These are phyloP conservation scores for Tulasnella calospora DNA, from an alignment of 768 basidiomycete genomes.

Conservation along the genomic window DNA sequence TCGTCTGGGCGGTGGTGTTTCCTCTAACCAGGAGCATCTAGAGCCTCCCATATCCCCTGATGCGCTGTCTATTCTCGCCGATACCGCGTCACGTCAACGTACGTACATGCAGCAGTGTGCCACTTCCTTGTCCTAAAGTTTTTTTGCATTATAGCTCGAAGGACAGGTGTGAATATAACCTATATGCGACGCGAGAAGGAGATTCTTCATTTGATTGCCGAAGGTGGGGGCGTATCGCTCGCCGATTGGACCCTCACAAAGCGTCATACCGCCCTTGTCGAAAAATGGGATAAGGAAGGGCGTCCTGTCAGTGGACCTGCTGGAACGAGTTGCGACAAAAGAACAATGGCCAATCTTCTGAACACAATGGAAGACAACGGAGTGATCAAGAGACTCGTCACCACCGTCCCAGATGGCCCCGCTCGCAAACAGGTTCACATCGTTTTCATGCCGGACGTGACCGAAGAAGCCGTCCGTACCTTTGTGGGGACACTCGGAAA, in stretches of 20 bases:
- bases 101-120: not conserved
- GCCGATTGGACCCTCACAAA: slow-evolving; percentile 67
- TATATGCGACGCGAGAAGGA: slow-evolving; percentile 78
- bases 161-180: slow-evolving; percentile 52
- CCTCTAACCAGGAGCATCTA: not conserved
- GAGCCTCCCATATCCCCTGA: not conserved
- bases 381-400: slow-evolving; percentile 65
- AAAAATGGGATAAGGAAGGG: slow-evolving; percentile 51
- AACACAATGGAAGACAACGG: slow-evolving; percentile 59
- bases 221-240: slow-evolving; percentile 57
- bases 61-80: not conserved
- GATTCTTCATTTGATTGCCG: slow-evolving; percentile 59
- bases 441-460: slow-evolving; percentile 57
- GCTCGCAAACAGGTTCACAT: slow-evolving; percentile 55
- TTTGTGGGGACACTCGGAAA: slow-evolving; percentile 17
- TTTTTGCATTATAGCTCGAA: slow-evolving; percentile 14
- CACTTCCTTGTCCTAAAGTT: not conserved
- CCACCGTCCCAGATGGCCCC: slow-evolving; percentile 56
- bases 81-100: slow-evolving; percentile 4
- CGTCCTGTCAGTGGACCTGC: slow-evolving; percentile 66
- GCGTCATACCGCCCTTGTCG: slow-evolving; percentile 57
- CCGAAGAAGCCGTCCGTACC: slow-evolving; percentile 38
- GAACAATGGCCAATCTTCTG: slow-evolving; percentile 59
- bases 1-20: not conserved
- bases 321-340: slow-evolving; percentile 67